Evolutionary conservation across 1,284 basidiomycete species (phyloP).

Genomic region (Boletus hoseneyae): DNA sequence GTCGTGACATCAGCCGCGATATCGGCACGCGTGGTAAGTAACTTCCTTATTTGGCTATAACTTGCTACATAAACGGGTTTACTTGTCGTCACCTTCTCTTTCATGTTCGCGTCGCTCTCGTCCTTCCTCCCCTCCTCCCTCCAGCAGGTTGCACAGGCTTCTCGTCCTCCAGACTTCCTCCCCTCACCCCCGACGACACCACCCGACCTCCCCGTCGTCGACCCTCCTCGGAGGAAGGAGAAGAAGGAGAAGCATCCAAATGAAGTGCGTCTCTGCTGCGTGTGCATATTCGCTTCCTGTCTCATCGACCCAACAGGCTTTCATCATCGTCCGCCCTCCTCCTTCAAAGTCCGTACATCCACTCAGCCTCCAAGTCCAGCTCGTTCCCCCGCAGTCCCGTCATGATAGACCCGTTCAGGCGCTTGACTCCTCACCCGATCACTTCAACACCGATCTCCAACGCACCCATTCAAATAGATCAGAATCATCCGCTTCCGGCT

Average conservation of each 20-base stretch:
- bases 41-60: slow-evolving; percentile 4
- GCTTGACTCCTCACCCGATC: slow-evolving; percentile 32
- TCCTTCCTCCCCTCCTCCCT: slow-evolving; percentile 59
- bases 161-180: slow-evolving; percentile 21
- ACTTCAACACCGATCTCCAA: slow-evolving; percentile 24
- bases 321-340: slow-evolving; percentile 82
- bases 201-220: slow-evolving; percentile 7
- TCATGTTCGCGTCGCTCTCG: slow-evolving; percentile 62
- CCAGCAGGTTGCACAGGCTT: slow-evolving; percentile 28
- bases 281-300: slow-evolving; percentile 6
- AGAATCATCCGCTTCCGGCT: slow-evolving; percentile 30
- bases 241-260: slow-evolving; percentile 49
- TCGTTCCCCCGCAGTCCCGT: slow-evolving; percentile 68
- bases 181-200: slow-evolving; percentile 16
- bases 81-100: not conserved
- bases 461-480: slow-evolving; percentile 43
- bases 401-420: slow-evolving; percentile 37
- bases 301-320: slow-evolving; percentile 51
- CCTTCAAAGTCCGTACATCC: slow-evolving; percentile 84
- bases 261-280: slow-evolving; percentile 44
- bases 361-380: slow-evolving; percentile 90
- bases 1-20: no score
- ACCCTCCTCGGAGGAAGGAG: slow-evolving; percentile 29
- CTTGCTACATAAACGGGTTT: slow-evolving; percentile 19
- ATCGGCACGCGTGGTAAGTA: slow-evolving; percentile 6